These are phyloP conservation scores for Acanthochlamys bracteata DNA, from an alignment of 106 monocot genomes.

Conservation along the genomic window DNA sequence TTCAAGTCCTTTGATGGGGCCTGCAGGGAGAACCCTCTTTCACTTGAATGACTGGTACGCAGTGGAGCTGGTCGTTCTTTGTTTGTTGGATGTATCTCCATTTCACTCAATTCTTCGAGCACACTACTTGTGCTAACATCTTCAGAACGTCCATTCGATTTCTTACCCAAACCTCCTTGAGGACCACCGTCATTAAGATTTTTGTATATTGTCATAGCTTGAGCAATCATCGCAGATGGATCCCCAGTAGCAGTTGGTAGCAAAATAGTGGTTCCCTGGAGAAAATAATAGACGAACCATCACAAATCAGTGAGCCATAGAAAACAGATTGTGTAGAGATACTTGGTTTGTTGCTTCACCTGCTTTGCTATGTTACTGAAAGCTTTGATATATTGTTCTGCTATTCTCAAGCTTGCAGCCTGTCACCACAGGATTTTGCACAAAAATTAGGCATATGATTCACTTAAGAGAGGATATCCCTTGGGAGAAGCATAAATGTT, in stretches of 20 bases:
- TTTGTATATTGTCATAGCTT: slow-evolving; percentile 44
- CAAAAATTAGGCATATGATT: too few species aligned
- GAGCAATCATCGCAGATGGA: slow-evolving; percentile 48
- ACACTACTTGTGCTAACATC: background rate
- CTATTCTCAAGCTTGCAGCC: slow-evolving; percentile 51
- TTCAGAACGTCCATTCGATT: background rate
- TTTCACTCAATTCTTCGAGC: background rate
- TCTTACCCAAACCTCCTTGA: background rate
- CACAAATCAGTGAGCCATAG: too few species aligned
- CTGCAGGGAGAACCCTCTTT: background rate
- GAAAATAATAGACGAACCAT: background rate
- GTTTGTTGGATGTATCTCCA: background rate
- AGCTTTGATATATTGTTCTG: slow-evolving; percentile 52
- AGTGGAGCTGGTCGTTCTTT: background rate
- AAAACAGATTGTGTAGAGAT: too few species aligned
- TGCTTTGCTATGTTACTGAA: slow-evolving; percentile 57
- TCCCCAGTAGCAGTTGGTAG: slow-evolving; percentile 29
- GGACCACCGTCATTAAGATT: slow-evolving; percentile 4
- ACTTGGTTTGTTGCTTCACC: slow-evolving; percentile 17
- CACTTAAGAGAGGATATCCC: too few species aligned
- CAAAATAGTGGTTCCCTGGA: slow-evolving; percentile 46
- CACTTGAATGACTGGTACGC: background rate
- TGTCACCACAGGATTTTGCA: slow-evolving; percentile 2
- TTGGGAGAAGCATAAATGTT: too few species aligned
- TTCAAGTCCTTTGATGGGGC: background rate